Conservation (phyloP, 257 asterid genomes). For the Solanum corneliomulleri region DNA sequence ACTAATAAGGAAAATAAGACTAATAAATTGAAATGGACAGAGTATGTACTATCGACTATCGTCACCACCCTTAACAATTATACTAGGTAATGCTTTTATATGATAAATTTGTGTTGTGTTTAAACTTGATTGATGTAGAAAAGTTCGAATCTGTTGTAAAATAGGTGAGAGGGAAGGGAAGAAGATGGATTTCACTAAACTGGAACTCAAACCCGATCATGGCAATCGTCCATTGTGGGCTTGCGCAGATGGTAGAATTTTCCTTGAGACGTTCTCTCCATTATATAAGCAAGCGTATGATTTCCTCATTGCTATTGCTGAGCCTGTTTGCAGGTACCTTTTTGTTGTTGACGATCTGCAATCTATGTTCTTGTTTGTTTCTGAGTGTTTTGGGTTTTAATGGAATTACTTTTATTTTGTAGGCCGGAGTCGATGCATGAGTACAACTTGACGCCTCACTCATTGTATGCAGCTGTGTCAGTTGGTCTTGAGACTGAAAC, state of each 20-base stretch:
- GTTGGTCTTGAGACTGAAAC: constrained; percentile 98
- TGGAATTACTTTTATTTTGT: constrained; percentile 8
- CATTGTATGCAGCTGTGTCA: constrained; percentile 87
- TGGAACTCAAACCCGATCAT: constrained; percentile 94
- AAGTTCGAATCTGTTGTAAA: background rate
- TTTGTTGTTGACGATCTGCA: background rate
- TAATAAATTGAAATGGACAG: background rate
- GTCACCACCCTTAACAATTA: background rate
- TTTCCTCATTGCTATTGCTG: constrained; percentile 97
- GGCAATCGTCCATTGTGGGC: constrained; percentile 89
- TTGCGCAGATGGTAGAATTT: constrained; percentile 91
- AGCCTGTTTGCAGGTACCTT: constrained; percentile 86
- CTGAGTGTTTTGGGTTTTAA: background rate
- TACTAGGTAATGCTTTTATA: background rate
- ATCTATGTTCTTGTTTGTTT: background rate
- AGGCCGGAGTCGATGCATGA: constrained; percentile 99
- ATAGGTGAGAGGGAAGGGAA: constrained; percentile 47
- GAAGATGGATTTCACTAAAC: constrained; percentile 73
- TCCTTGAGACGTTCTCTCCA: constrained; percentile 85
- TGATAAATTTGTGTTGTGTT: background rate
- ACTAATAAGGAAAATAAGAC: background rate
- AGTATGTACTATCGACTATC: background rate
- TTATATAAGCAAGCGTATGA: constrained; percentile 92
- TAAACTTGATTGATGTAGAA: background rate
- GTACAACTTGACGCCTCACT: constrained; percentile 96